phyloP scores from a whole-genome alignment of 345 rosid genomes.

The Eutrema japonicum region DNA sequence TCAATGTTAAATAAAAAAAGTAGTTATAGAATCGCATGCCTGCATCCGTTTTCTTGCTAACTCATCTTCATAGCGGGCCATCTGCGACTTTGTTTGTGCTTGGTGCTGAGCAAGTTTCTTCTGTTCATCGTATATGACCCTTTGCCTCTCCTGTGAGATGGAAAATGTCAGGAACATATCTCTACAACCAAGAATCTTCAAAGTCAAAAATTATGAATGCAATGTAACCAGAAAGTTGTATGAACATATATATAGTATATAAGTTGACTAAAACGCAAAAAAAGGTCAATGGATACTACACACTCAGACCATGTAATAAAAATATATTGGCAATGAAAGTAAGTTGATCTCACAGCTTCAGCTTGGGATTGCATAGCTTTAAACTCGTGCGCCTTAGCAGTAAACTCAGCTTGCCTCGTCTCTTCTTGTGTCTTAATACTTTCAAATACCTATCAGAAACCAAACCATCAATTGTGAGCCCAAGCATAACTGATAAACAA shows the following conservation, averaged over 20 bases:
- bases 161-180: slow-evolving; percentile 25
- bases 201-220: slow-evolving; percentile 1
- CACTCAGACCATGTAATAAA: not conserved
- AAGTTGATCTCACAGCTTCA: slow-evolving; percentile 65
- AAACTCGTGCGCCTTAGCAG: slow-evolving; percentile 71
- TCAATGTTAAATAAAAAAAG: not conserved
- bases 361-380: slow-evolving; percentile 91
- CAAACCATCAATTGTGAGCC: slow-evolving; percentile 29
- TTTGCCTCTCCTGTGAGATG: slow-evolving; percentile 76
- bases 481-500: not conserved
- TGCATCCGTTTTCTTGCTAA: slow-evolving; percentile 97
- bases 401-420: slow-evolving; percentile 71
- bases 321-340: not conserved
- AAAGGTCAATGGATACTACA: not conserved
- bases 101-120: slow-evolving; percentile 86
- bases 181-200: slow-evolving; percentile 16
- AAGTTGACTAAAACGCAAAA: not conserved
- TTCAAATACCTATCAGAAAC: slow-evolving; percentile 69
- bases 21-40: slow-evolving; percentile 49
- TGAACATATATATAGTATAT: not conserved
- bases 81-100: slow-evolving; percentile 92
- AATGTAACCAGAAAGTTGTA: not conserved
- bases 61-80: slow-evolving; percentile 95
- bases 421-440: slow-evolving; percentile 74
- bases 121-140: slow-evolving; percentile 89